These are phyloP conservation scores for Ganoderma lingzhi DNA, from an alignment of 1,284 basidiomycete genomes.

Conservation along the genomic window DNA sequence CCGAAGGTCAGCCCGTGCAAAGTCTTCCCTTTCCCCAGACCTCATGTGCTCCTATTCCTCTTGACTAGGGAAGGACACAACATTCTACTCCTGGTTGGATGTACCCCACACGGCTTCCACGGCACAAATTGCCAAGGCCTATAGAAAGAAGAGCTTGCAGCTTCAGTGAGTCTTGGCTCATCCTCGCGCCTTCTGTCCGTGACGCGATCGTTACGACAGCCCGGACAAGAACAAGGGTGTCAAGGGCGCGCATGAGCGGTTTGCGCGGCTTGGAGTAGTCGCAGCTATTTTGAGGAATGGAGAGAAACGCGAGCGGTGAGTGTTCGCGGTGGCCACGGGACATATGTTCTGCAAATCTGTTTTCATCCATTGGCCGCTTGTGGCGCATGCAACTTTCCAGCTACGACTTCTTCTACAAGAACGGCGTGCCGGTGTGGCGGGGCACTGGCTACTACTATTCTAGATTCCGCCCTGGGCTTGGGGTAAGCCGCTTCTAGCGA, in stretches of 20 bases:
- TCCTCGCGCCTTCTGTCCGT: not conserved
- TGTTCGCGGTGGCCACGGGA: conserved; percentile 29
- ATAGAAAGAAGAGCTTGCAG: conserved; percentile 87
- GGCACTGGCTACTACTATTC: conserved; percentile 93
- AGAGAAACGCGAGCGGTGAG: conserved; percentile 81
- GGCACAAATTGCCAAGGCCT: conserved; percentile 84
- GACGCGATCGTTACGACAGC: conserved; percentile 50
- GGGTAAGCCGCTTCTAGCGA: conserved; percentile 52
- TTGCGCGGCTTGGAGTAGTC: conserved; percentile 89
- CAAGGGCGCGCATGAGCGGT: conserved; percentile 84
- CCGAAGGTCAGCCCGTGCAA: conserved; percentile 68
- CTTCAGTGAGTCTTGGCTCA: conserved; percentile 72
- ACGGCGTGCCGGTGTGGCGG: conserved; percentile 90
- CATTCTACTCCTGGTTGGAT: conserved; percentile 90
- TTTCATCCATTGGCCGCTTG: conserved; percentile 9
- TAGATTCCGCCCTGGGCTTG: conserved; percentile 90
- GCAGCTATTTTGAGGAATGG: conserved; percentile 80
- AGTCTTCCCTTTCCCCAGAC: not conserved
- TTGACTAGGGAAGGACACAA: conserved; percentile 78
- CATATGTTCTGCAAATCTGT: not conserved
- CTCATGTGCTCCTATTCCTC: conserved; percentile 11
- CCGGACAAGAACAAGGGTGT: conserved; percentile 93
- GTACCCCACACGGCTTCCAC: conserved; percentile 75
- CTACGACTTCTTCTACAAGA: conserved; percentile 93
- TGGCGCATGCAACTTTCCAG: conserved; percentile 44